phyloP scores from a whole-genome alignment of 129 eudicot genomes.

The Pseudognaphalium luteoalbum region DNA sequence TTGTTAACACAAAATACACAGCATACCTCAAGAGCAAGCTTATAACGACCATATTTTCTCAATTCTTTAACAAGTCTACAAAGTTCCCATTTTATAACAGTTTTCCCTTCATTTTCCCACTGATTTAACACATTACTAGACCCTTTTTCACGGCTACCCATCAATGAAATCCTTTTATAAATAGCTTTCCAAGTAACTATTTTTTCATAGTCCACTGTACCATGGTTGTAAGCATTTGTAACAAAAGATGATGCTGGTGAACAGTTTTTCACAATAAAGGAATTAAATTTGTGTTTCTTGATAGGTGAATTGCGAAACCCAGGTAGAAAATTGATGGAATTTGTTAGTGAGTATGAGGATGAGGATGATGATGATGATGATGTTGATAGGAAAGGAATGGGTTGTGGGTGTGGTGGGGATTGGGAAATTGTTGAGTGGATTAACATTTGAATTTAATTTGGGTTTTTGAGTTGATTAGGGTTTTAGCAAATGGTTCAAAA shows the following conservation, averaged over 20 bases:
- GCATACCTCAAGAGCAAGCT: constrained; percentile 74
- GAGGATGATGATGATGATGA: constrained; percentile 22
- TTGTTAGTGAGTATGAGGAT: constrained; percentile 28
- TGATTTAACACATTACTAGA: constrained; percentile 58
- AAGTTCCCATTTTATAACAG: constrained; percentile 64
- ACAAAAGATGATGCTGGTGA: constrained; percentile 26
- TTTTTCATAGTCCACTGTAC: constrained; percentile 50
- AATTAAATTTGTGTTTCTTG: constrained; percentile 22
- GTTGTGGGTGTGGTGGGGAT: constrained; percentile 33
- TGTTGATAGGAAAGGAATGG: constrained; percentile 7
- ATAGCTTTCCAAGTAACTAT: constrained; percentile 50
- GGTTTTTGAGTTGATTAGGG: constrained; percentile 20
- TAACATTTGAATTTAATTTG: constrained; percentile 23
- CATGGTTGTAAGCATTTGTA: constrained; percentile 45
- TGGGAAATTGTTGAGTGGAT: constrained; percentile 39
- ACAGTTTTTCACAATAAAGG: constrained; percentile 13
- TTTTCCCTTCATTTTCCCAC: constrained; percentile 62
- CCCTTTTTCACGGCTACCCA: constrained; percentile 46
- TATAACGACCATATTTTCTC: constrained; percentile 57
- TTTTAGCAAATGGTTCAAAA: constrained; percentile 2
- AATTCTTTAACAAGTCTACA: constrained; percentile 67
- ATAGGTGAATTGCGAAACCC: constrained; percentile 38
- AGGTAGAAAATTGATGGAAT: constrained; percentile 36
- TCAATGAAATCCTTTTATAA: constrained; percentile 51
- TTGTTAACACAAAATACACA: background rate